Base-by-base conservation (phyloP, 495 filamentous ascomycete genomes). In the Penicillium cosmopolitanum region DNA sequence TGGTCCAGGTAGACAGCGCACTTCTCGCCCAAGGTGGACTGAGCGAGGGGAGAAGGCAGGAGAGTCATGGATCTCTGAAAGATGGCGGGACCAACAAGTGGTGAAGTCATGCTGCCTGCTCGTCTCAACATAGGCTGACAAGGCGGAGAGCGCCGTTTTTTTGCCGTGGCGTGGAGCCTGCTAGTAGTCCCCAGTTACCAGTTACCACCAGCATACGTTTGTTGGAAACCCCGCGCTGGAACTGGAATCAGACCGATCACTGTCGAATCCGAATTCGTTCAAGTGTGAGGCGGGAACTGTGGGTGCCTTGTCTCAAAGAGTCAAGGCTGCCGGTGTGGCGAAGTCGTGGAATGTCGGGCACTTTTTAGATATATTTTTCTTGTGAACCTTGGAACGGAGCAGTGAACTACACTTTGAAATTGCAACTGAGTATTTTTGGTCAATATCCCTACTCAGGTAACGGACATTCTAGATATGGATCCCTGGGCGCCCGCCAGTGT, bases 1-100 rank as follows among this genome's bases (percentile, higher is more conserved):
- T 79, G 80, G 53, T 82, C 77, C 52, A 89, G 63, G 53, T 84
- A 82, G 28, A 73, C 64, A 54, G 76, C 69, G 57, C 73, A 79
- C 68, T 77, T 73, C 72, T 83, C 76, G 66, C 74, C 67, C 73
- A 82, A 68, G 53, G 73, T 73, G 67, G 77, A 76, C 72, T 77
- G 73, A 71, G 79, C 78, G 73, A 75, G 70, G 56, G 68, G 73
- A 64, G 75, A 71, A 16, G 75, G 68, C 73, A 74, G 64, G 57
- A 75, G 58, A 73, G 67, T 78, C 76, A 77, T 77, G 66, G 68
- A 66, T 66, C 58, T 57, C 58, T 62, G 36, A 46, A 65, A 46
- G 51, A 51, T 58, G 51, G 53, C 23, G 19, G 55, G 57, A 60
- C 53, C 35, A 62, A 56, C 42, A 55, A 43, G 57, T 61, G 38